Conservation (phyloP, 768 basidiomycete species). For the Pulveroboletus sp. region DNA sequence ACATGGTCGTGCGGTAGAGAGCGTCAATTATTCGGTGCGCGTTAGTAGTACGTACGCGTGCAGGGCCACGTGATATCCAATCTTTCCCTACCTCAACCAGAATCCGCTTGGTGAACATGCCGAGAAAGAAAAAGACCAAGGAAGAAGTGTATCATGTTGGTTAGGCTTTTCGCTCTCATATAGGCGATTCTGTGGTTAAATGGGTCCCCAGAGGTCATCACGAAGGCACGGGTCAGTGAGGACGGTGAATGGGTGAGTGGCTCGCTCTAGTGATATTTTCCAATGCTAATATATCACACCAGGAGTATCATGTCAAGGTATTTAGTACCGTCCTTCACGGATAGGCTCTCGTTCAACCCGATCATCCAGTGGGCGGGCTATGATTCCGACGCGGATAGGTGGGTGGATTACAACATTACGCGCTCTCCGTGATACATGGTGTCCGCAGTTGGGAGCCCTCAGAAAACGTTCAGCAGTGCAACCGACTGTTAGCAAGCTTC, state of each 20-base stretch:
- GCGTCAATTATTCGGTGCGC: too few species aligned
- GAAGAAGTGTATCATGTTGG: slow-evolving; percentile 46
- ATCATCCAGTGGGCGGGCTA: slow-evolving; percentile 66
- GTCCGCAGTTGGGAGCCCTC: slow-evolving; percentile 65
- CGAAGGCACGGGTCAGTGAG: slow-evolving; percentile 50
- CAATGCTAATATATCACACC: neutral
- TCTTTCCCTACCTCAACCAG: neutral
- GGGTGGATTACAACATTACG: slow-evolving; percentile 7
- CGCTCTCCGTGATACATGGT: neutral
- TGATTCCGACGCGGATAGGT: slow-evolving; percentile 56
- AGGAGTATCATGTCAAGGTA: slow-evolving; percentile 76
- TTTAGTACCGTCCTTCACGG: neutral
- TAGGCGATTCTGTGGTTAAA: neutral
- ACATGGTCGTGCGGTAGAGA: slow-evolving; percentile 22
- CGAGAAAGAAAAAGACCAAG: slow-evolving; percentile 26
- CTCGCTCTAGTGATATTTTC: neutral
- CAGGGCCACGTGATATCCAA: too few species aligned
- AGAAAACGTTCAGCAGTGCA: slow-evolving; percentile 54
- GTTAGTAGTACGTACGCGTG: too few species aligned
- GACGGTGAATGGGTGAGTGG: slow-evolving; percentile 52
- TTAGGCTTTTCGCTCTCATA: slow-evolving; percentile 22
- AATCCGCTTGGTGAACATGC: slow-evolving; percentile 12
- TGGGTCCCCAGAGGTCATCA: slow-evolving; percentile 52
- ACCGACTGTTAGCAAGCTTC: slow-evolving; percentile 60
- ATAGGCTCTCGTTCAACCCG: slow-evolving; percentile 1